phyloP scores from a whole-genome alignment of 148 eudicot genomes.

The Nepenthes gracilis region DNA sequence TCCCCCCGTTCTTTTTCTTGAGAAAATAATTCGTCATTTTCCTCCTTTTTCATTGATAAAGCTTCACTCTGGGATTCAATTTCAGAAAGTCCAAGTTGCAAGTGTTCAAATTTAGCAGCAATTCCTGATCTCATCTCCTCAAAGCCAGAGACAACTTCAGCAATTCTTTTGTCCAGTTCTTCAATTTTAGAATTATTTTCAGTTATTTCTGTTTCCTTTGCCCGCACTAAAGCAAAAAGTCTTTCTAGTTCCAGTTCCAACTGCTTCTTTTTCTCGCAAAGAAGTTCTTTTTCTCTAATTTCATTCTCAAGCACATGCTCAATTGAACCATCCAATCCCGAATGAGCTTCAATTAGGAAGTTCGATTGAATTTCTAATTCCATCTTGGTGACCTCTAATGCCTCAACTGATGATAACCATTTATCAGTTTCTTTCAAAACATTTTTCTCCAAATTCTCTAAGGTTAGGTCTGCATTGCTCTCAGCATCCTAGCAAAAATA shows the following conservation, averaged over 20 bases:
- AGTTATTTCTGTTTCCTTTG: conserved; percentile 63
- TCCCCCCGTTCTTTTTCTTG: conserved; percentile 32
- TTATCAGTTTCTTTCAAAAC: conserved; percentile 38
- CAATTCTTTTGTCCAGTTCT: conserved; percentile 50
- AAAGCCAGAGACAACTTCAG: conserved; percentile 42
- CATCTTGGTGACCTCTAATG: conserved; percentile 45
- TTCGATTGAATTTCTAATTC: conserved; percentile 52
- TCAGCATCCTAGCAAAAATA: conserved; percentile 36
- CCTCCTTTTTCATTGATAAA: conserved; percentile 40
- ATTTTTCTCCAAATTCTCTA: conserved; percentile 28
- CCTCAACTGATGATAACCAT: conserved; percentile 45
- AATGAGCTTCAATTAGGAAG: conserved; percentile 36
- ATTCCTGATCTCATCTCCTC: conserved; percentile 35
- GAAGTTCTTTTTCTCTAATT: conserved; percentile 44
- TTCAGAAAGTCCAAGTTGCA: conserved; percentile 32
- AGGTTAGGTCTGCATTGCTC: conserved; percentile 31
- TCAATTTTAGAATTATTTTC: conserved; percentile 44
- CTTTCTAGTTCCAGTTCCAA: conserved; percentile 45
- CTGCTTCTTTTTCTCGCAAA: conserved; percentile 27
- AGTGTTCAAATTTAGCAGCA: conserved; percentile 23
- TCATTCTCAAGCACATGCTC: conserved; percentile 45
- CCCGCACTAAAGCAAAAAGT: conserved; percentile 49
- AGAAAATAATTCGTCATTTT: conserved; percentile 37
- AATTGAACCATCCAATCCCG: conserved; percentile 31
- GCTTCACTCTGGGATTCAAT: conserved; percentile 35